Evolutionary conservation across 1,284 basidiomycete genomes (phyloP).

Genomic region (Puccinia polysora): DNA sequence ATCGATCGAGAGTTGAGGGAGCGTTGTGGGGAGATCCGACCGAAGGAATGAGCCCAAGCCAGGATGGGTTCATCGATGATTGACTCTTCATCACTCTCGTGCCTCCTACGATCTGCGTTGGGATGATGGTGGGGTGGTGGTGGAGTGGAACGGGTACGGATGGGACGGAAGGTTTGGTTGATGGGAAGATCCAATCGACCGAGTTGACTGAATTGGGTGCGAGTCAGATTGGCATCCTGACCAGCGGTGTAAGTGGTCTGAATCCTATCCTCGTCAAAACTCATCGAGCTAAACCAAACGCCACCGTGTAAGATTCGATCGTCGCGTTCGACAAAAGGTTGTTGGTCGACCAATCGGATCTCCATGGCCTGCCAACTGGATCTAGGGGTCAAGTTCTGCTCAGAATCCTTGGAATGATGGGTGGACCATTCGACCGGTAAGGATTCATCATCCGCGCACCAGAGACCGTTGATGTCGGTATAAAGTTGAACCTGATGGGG

Average conservation of each 20-base stretch:
- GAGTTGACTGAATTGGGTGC: conserved; percentile 59
- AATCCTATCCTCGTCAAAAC: conserved; percentile 53
- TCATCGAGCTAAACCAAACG: conserved; percentile 57
- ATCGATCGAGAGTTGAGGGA: conserved; percentile 55
- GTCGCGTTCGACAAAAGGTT: conserved; percentile 58
- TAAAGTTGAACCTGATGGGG: conserved; percentile 62
- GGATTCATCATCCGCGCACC: conserved; percentile 53
- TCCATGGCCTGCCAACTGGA: conserved; percentile 55
- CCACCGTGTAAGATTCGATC: conserved; percentile 67
- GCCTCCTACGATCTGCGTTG: too few species aligned
- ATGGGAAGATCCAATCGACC: conserved; percentile 60
- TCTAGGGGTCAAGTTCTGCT: conserved; percentile 56
- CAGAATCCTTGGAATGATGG: conserved; percentile 53
- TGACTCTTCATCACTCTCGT: not conserved
- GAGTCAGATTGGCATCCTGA: conserved; percentile 59
- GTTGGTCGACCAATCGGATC: conserved; percentile 59
- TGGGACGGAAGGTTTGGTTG: conserved; percentile 62
- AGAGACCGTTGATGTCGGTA: conserved; percentile 61
- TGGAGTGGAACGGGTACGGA: conserved; percentile 50
- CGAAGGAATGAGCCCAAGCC: conserved; percentile 61
- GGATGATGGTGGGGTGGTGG: too few species aligned
- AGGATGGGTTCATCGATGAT: conserved; percentile 63
- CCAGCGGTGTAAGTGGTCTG: conserved; percentile 63
- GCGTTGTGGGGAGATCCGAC: conserved; percentile 52
- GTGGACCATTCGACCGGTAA: conserved; percentile 52